These are phyloP conservation scores for Thelonectria rubi DNA, from an alignment of 2,329 filamentous ascomycete species.

Conservation along the genomic window DNA sequence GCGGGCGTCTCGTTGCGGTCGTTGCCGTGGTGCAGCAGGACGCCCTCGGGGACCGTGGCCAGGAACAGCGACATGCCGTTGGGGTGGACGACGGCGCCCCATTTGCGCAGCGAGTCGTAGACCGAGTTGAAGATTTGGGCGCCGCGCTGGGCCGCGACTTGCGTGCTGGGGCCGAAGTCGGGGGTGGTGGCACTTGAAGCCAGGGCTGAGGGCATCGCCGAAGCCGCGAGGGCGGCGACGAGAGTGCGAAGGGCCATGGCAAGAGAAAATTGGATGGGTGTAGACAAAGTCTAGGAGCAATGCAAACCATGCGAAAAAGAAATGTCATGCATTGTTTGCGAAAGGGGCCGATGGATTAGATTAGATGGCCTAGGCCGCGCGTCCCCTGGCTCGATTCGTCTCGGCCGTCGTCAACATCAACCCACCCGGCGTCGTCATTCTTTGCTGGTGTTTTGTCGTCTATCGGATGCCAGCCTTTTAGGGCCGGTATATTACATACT, in stretches of 20 bases:
- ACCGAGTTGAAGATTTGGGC: conserved; percentile 69
- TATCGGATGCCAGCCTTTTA: neutral
- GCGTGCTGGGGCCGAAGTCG: conserved; percentile 9
- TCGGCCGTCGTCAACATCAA: neutral
- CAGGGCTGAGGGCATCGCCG: neutral
- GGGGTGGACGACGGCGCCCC: conserved; percentile 68
- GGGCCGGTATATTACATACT: neutral
- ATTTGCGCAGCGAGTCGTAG: conserved; percentile 69
- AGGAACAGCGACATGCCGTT: conserved; percentile 71
- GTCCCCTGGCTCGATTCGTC: neutral
- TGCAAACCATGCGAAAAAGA: neutral
- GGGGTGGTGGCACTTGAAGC: neutral
- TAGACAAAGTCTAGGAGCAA: too few relatives aligned
- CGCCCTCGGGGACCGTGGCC: conserved; percentile 62
- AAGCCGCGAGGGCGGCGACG: conserved; percentile 13
- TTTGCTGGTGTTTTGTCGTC: neutral
- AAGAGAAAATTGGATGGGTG: too few relatives aligned
- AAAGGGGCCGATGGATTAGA: conserved; percentile 15
- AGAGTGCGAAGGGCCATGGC: conserved; percentile 9
- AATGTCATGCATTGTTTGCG: neutral
- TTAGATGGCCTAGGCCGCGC: conserved; percentile 7
- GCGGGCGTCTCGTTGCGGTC: conserved; percentile 51
- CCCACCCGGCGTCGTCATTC: neutral
- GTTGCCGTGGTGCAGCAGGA: conserved; percentile 67
- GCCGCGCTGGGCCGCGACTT: conserved; percentile 18